phyloP scores from a whole-genome alignment of 2,329 filamentous ascomycete genomes.

The Colletotrichum acutatum region DNA sequence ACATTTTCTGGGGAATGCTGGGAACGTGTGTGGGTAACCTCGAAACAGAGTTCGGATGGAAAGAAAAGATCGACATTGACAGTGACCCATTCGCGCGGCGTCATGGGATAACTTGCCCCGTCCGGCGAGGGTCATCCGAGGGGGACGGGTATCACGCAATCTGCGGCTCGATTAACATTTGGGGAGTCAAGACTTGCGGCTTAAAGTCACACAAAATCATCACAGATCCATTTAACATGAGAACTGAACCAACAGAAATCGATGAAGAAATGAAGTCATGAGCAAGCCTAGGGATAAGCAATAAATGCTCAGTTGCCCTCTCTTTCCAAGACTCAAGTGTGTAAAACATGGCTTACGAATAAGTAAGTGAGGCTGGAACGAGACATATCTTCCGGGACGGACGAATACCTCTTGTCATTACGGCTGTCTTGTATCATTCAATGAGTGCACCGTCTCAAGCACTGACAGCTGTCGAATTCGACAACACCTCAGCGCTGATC shows the following conservation, averaged over 20 bases:
- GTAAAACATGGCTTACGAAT: neutral
- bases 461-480: neutral
- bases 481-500: neutral
- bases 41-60: constrained; percentile 13
- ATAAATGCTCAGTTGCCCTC: neutral
- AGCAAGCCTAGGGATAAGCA: neutral
- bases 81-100: neutral
- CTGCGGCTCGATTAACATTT: neutral
- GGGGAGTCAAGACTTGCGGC: neutral
- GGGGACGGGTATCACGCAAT: constrained; percentile 21
- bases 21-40: neutral
- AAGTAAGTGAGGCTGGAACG: neutral
- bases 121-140: constrained; percentile 15
- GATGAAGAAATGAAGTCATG: neutral
- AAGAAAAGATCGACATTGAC: constrained; percentile 20
- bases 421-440: constrained; percentile 11
- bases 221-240: neutral
- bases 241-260: neutral
- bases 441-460: neutral
- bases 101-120: neutral
- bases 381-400: neutral
- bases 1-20: constrained; percentile 19
- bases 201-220: neutral
- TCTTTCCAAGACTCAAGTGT: neutral
- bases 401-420: neutral